phyloP scores from a whole-genome alignment of 1,139 yeast genomes.

The Hanseniaspora uvarum region DNA sequence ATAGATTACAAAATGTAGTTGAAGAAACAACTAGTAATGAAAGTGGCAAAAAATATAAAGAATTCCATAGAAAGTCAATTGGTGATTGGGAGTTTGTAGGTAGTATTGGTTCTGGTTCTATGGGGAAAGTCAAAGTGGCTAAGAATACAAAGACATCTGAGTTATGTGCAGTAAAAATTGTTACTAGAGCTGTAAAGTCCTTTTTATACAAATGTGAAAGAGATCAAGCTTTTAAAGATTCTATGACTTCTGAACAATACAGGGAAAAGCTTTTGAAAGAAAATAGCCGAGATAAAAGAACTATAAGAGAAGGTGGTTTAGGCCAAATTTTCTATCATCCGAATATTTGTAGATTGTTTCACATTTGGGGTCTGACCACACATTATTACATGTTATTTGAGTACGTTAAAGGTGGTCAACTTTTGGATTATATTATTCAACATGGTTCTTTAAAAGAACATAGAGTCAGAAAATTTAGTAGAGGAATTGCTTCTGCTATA shows the following conservation, averaged over 20 bases:
- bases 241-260: conserved; percentile 49
- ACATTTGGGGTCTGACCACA: conserved; percentile 91
- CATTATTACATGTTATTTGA: conserved; percentile 96
- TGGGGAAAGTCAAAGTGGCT: conserved; percentile 97
- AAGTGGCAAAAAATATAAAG: conserved; percentile 33
- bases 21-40: conserved; percentile 1
- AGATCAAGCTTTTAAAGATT: conserved; percentile 51
- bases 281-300: conserved; percentile 80
- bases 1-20: conserved; percentile 18
- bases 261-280: conserved; percentile 76
- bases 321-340: conserved; percentile 88
- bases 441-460: conserved; percentile 92
- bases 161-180: conserved; percentile 76
- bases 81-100: conserved; percentile 97
- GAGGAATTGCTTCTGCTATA: conserved; percentile 92
- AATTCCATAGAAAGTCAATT: conserved; percentile 73
- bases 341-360: conserved; percentile 81
- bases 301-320: conserved; percentile 88
- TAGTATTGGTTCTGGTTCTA: conserved; percentile 95
- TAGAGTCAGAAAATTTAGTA: conserved; percentile 87
- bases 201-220: conserved; percentile 69
- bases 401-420: conserved; percentile 94
- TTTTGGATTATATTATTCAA: conserved; percentile 92
- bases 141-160: conserved; percentile 73
- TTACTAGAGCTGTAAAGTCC: conserved; percentile 67